Conservation (phyloP, 164 flowering plant genomes). For the Magnolia changhungtana region DNA sequence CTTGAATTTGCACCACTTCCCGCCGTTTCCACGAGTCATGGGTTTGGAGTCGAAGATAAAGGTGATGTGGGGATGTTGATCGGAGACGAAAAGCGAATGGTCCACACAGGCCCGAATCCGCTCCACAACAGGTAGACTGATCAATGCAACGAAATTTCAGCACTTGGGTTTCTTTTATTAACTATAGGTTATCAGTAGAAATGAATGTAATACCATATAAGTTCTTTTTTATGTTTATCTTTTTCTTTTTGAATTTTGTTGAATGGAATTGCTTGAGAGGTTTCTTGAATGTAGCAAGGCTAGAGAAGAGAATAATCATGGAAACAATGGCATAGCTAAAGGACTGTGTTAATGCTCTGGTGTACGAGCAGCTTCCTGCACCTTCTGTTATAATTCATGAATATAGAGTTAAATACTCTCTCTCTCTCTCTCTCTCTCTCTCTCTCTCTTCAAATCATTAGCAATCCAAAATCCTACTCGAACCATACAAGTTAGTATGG, state of each 20-base stretch:
- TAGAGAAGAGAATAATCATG: slow-evolving; percentile 5
- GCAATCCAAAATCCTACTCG: too few relatives aligned
- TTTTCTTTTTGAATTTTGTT: not conserved
- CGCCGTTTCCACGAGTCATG: slow-evolving; percentile 15
- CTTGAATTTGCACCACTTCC: slow-evolving; percentile 15
- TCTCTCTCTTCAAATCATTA: too few relatives aligned
- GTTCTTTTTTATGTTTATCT: not conserved
- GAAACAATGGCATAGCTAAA: not conserved
- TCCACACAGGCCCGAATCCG: slow-evolving; percentile 76
- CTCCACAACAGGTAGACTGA: slow-evolving; percentile 49
- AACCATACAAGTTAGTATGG: too few relatives aligned
- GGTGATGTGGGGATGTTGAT: slow-evolving; percentile 19
- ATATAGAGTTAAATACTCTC: not conserved
- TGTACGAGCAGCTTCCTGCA: not conserved
- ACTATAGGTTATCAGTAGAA: not conserved
- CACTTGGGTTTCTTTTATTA: not conserved
- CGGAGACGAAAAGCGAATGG: slow-evolving; percentile 55
- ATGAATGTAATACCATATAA: not conserved
- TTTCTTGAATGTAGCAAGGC: not conserved
- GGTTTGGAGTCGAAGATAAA: not conserved
- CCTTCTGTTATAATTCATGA: slow-evolving; percentile 1
- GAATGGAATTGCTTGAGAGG: not conserved
- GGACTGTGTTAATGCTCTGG: slow-evolving; percentile 7
- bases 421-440: not conserved
- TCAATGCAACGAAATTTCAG: not conserved